Base-by-base conservation (phyloP, 768 basidiomycete species). In the Auriscalpium vulgare region DNA sequence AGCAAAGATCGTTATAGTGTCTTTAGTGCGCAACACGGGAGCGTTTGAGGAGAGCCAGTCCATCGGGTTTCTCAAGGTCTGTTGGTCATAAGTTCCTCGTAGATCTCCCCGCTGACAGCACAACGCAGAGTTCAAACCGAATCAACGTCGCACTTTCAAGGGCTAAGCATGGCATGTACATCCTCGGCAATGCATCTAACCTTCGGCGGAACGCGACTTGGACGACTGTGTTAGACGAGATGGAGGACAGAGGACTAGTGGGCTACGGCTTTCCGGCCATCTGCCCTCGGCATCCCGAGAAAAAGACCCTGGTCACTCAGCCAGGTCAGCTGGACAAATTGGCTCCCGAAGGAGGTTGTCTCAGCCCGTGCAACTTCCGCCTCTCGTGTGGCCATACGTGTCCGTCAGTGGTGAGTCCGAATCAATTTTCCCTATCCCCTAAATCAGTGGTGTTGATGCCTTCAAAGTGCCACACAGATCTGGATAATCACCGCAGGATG, bases 51-150 rank as follows among this genome's bases (percentile, higher is more conserved):
- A 74, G 35, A 68, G 62, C 7, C 3, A 56, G 1, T 66, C 69
- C 7, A 88, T 91, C 52, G 89, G 88, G 1, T 91, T 91, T 66
- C 71, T 91, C 51, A 87, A 82, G 75, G 88, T 43, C 5, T 11
- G 34, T 21, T 43, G 6, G 9, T 11, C 1, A 37, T 35, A 38
- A 40, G 17, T 21, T 51, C 78, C 76, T 76, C n/a, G 63, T 48
- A n/a, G n/a, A 8, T 23, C 5, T 14, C 35, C n/a, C 46, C 50
- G 63, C 37, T 59, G 55, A 10, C 37, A 38, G 37, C 50, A 19
- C 17, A 57, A 13, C 17, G 9, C 43, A 62, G 75, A 78, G 65
- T 19, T 34, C 54, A 5, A 67, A 68, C 59, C 59, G 67, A 17
- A 69, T 71, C 53, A 67, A 72, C 50, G 88, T 90, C 44, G 86